A percentile compares a stretch with the other conserved stretches of the same genome.
Conservation (phyloP, 352 stramenopile species). For the Globisporangium middletonii region DNA sequence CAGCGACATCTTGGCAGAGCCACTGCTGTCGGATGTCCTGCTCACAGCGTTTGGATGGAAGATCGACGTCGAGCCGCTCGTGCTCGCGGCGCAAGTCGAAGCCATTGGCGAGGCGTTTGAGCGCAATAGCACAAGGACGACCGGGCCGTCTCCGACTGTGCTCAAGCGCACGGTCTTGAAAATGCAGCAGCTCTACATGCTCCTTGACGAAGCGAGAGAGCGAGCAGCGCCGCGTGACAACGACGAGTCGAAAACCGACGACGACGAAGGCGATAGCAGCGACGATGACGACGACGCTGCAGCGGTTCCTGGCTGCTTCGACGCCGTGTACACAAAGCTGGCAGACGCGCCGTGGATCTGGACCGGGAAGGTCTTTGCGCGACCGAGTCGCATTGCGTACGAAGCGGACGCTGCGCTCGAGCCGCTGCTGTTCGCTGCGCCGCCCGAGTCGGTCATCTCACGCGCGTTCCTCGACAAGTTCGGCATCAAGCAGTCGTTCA, state of each 20-base stretch:
- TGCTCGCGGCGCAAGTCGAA: conserved; percentile 49
- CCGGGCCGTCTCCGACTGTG: not conserved
- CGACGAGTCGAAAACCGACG: too few relatives aligned
- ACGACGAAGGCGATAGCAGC: conserved; percentile 8
- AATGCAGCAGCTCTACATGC: conserved; percentile 49
- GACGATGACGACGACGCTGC: conserved; percentile 12
- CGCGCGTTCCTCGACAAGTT: conserved; percentile 51
- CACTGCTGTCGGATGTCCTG: conserved; percentile 48
- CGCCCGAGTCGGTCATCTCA: conserved; percentile 51
- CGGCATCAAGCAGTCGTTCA: conserved; percentile 45
- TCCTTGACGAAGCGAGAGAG: conserved; percentile 31
- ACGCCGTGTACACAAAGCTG: conserved; percentile 31
- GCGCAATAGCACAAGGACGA: not conserved
- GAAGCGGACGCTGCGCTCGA: conserved; percentile 37
- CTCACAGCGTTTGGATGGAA: conserved; percentile 54
- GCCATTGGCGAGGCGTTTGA: conserved; percentile 31
- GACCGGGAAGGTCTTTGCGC: conserved; percentile 55
- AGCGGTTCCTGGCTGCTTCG: conserved; percentile 10
- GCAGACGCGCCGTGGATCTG: conserved; percentile 55
- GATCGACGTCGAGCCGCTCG: conserved; percentile 25
- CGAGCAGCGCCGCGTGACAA: not conserved
- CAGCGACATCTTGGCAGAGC: conserved; percentile 45
- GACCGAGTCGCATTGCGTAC: conserved; percentile 45
- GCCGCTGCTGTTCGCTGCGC: conserved; percentile 53
- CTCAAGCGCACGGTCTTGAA: conserved; percentile 32